Base-by-base conservation (phyloP, 1,284 basidiomycete species). In the Farysia itapuensis region DNA sequence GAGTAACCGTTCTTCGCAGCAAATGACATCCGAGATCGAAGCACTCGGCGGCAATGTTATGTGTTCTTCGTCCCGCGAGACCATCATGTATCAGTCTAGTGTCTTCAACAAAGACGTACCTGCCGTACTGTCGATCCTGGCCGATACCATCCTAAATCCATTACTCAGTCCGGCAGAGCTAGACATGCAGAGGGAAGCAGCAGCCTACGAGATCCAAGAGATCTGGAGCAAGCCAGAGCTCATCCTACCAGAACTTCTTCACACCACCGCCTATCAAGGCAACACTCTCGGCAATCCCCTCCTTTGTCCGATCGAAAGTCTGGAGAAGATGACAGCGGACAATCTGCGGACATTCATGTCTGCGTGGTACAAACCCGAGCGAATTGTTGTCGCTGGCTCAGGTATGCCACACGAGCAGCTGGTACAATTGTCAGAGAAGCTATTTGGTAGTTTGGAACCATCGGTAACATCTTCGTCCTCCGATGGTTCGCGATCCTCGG, bases 81-180 rank as follows among this genome's bases (percentile, higher is more conserved):
- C 90, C 26, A 91, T 97, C 78, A 92, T 96, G 89, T 98, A 97
- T 78, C 94, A 97, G 79, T 93, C 94, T 14, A 90, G 90, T 35
- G 88, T 96, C 72, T 95, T 94, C 77, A 86, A 90, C 64, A 82
- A 86, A 61, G 86, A 86, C 32, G 88, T 92, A 1, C 84, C 86
- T 5, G 81, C 86, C 14, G 90, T 92, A 6, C 77, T 98, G 44
- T 87, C 87, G 24, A 82, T 98, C 57, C 89, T 98, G 51, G 84
- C 92, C 24, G 93, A 96, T 77, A 95, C 93, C 6, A 86, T 91
- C 43, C 82, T 87, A 43, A 85, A 92, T 71, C 85, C 94, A 3
- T 79, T 85, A 1, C 85, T 96, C 69, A 78, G 84, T 5, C 80
- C 82, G 0, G 88, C 89, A 46, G 94, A 97, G 78, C 80, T 98